Conservation (phyloP, 805 yeast species). For the Huiozyma sinensis region DNA sequence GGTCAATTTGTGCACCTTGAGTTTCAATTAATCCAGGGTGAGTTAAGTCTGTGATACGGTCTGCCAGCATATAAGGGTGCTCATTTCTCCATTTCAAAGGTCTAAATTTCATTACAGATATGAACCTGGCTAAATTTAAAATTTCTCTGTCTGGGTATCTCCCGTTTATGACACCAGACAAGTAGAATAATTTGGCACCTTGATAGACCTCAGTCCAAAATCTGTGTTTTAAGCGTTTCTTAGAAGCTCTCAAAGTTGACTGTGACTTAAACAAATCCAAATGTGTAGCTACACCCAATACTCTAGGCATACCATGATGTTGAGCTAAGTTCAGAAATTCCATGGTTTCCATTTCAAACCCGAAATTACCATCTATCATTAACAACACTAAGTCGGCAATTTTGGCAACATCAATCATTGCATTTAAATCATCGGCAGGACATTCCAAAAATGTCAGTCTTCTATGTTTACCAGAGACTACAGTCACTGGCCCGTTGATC, state of each 20-base stretch:
- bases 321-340: slow-evolving; percentile 92
- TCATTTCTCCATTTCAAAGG: slow-evolving; percentile 99
- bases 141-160: slow-evolving; percentile 97
- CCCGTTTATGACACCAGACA: slow-evolving; percentile 93
- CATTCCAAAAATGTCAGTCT: slow-evolving; percentile 90
- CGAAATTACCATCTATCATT: slow-evolving; percentile 92
- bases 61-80: slow-evolving; percentile 89
- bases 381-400: slow-evolving; percentile 85
- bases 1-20: slow-evolving; percentile 69
- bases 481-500: slow-evolving; percentile 91
- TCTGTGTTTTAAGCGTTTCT: slow-evolving; percentile 83
- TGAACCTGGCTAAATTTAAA: slow-evolving; percentile 79
- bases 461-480: slow-evolving; percentile 89
- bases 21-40: slow-evolving; percentile 72
- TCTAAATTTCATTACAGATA: slow-evolving; percentile 94
- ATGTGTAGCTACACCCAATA: slow-evolving; percentile 91
- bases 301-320: slow-evolving; percentile 98
- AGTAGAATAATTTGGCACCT: slow-evolving; percentile 91
- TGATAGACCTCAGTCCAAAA: slow-evolving; percentile 99
- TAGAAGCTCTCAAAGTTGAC: slow-evolving; percentile 79
- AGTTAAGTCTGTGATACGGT: slow-evolving; percentile 85
- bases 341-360: slow-evolving; percentile 99
- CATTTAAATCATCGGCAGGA: slow-evolving; percentile 71
- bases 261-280: slow-evolving; percentile 86
- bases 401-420: slow-evolving; percentile 94